These are phyloP conservation scores for Penicillium lagena DNA, from an alignment of 495 filamentous ascomycete species.

Conservation along the genomic window DNA sequence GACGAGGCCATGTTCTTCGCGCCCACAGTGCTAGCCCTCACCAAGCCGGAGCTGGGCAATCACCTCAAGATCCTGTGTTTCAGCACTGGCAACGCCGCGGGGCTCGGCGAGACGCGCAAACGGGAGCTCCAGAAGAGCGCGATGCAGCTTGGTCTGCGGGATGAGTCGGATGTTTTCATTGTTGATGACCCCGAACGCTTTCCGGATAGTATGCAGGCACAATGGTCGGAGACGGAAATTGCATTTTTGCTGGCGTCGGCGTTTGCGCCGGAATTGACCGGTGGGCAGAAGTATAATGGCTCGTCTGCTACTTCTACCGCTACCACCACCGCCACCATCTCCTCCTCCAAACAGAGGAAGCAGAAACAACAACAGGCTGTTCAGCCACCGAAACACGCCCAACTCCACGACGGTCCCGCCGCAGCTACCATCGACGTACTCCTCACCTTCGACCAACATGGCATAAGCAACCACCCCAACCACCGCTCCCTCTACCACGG, in stretches of 20 bases:
- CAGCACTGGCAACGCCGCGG: conserved; percentile 81
- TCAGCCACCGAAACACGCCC: background rate
- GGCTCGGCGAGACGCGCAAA: conserved; percentile 73
- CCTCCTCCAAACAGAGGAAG: too few relatives aligned
- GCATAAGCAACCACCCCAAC: conserved; percentile 84
- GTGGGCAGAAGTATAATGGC: too few relatives aligned
- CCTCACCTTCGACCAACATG: conserved; percentile 78
- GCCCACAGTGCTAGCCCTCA: conserved; percentile 75
- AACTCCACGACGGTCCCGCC: conserved; percentile 26
- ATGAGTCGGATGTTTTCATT: conserved; percentile 69
- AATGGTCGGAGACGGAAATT: conserved; percentile 67
- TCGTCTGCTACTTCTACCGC: too few relatives aligned
- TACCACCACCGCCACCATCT: too few relatives aligned
- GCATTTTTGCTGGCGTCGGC: conserved; percentile 58
- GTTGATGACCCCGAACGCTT: conserved; percentile 71
- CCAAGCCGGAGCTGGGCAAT: conserved; percentile 68
- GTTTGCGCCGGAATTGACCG: conserved; percentile 57
- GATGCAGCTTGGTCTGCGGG: conserved; percentile 63
- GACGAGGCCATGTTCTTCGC: conserved; percentile 99
- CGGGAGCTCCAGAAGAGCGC: conserved; percentile 77
- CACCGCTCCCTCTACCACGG: conserved; percentile 84
- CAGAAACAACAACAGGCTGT: too few relatives aligned
- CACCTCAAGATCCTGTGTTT: conserved; percentile 91
- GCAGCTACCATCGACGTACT: conserved; percentile 69
- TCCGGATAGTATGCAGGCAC: conserved; percentile 75